Evolutionary conservation across 805 yeast genomes (phyloP), one percentile per base, ranked within the genome.

Genomic region (Saccharomycopsis microspora): DNA sequence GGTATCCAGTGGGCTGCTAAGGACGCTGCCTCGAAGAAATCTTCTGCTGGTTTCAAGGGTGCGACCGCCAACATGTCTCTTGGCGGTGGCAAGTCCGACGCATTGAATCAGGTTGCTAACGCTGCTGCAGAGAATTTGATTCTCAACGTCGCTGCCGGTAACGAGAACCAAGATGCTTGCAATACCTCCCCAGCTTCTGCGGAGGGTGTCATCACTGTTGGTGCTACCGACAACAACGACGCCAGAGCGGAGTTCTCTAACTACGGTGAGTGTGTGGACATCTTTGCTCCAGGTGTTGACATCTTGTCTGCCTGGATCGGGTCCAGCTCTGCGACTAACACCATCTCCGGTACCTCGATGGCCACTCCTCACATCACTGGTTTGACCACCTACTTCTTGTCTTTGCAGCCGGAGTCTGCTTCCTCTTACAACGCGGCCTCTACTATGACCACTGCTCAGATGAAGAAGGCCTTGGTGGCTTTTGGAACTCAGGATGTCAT

Each of bases 371-470:
- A 76, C 58, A 63, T 76, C 54, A 70, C 75, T 37, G 81, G 82
- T 27, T 67, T 76, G 57, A 64, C 76, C 61, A 62, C 80, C 4
- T 76, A 76, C 67, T 76, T 66, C 62, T 64, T 76, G 52, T 75
- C 80, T 11, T 75, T 88, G 65, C 87, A 84, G 68, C 95, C 95
- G 55, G 82, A 75, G 42, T 64, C 78, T 9, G 78, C 71, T 44
- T 80, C 88, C 43, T 78, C 77, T 60, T 83, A 74, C 35, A 6
- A 40, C 33, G 11, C 41, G 8, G 61, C 70, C 37, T 45, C 55
- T n/a, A 69, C 83, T 44, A 71, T 75, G 42, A 68, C 88, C 9
- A 86, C 93, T 50, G 75, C 71, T 38, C 87, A 81, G 64, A 69
- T 84, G 67, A 84, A 84, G 75, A 78, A 80, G 69, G 83, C 82